Base-by-base conservation (phyloP, 1,284 basidiomycete species). In the Neolentinus lepideus region DNA sequence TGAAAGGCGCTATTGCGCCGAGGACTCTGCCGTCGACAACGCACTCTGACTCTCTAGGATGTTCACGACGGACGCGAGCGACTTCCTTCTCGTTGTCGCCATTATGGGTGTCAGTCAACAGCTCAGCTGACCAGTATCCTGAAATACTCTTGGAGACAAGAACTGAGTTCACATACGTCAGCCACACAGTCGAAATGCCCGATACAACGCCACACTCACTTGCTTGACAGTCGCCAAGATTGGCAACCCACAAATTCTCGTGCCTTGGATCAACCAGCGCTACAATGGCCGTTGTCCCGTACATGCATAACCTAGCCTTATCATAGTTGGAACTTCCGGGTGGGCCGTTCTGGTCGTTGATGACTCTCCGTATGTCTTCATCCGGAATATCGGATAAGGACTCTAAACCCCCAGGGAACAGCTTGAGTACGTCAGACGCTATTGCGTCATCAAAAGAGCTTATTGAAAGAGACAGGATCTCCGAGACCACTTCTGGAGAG, bases 181-280 rank as follows among this genome's bases (percentile, higher is more conserved):
- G 38, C 38, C 12, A n/a, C 16, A 16, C 16, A n/a, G 38, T 43
- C 38, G 9, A 35, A 43, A 4, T 21, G 4, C 19, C 6, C 6
- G 19, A 16, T 21, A 43, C 38, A 16, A 43, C 4, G 19, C 38
- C 38, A 25, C 11, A 55, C 63, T 12, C 61, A 84, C 86, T 71
- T 54, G 83, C 85, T 71, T 85, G 81, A 65, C 85, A 87, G 63
- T 88, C 85, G 3, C 85, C 85, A 14, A 88, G 70, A 60, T 86
- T 87, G 0, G 85, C 86, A 29, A 88, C 69, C 84, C 86, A 88
- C 12, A 88, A 68, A 59, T 88, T 80, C 62, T 78, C 70, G 57
- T 80, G 77, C 14, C 77, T 72, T 47, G 84, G 84, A 66, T 88
- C 86, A 27, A 86, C 74, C 46, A 88, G 74, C 2, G 85, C 78